Percentiles rank a stretch among this genome's conserved stretches.
Evolutionary conservation across 2,329 filamentous ascomycete species (phyloP).

Genomic region (Trichoderma aggressivum): DNA sequence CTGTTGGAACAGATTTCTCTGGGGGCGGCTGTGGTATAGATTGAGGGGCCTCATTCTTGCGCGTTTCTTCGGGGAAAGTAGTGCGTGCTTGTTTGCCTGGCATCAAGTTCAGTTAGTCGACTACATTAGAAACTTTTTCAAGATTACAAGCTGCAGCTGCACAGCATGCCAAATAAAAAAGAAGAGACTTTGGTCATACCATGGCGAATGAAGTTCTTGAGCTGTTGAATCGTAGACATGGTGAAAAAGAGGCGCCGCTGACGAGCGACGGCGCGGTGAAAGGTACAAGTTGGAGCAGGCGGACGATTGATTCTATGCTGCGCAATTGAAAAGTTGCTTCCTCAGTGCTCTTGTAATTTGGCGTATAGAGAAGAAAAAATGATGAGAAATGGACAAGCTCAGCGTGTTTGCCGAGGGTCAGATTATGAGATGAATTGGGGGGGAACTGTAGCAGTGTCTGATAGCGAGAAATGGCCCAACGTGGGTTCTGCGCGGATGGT

Average conservation of each 20-base stretch:
- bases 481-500: neutral
- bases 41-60: constrained; percentile 49
- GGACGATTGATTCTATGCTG: neutral
- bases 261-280: constrained; percentile 21
- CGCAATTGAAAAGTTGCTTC: neutral
- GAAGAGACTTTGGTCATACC: constrained; percentile 44
- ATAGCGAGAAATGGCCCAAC: neutral
- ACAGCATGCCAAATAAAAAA: neutral
- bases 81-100: constrained; percentile 82
- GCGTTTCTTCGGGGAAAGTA: constrained; percentile 49
- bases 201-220: constrained; percentile 98
- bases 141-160: neutral
- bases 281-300: neutral
- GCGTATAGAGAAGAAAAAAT: neutral
- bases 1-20: constrained; percentile 52
- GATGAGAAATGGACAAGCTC: neutral
- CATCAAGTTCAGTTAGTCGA: constrained; percentile 20
- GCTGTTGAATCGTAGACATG: constrained; percentile 81
- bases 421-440: neutral
- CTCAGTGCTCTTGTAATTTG: neutral
- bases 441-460: neutral
- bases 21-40: constrained; percentile 51
- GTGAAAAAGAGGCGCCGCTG: constrained; percentile 23
- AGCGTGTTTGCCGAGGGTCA: neutral
- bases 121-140: neutral